phyloP scores from a whole-genome alignment of 2,329 filamentous ascomycete genomes.

The Botrytis aclada region DNA sequence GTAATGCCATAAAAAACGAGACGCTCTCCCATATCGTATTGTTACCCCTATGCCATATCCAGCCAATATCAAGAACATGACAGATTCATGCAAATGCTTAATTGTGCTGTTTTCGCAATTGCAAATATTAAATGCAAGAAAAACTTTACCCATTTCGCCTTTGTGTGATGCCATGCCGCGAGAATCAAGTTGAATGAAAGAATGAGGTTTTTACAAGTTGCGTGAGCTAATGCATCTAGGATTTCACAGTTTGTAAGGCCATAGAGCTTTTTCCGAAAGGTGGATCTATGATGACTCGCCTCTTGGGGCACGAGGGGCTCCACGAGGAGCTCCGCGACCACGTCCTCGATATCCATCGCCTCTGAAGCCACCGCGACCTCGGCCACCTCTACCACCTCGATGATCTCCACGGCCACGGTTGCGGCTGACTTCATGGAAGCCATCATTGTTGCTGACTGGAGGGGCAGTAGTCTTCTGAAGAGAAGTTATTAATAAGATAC shows the following conservation, averaged over 20 bases:
- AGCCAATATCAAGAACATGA: slow-evolving; percentile 21
- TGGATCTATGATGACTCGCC: slow-evolving; percentile 17
- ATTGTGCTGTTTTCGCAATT: slow-evolving; percentile 17
- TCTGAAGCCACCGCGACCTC: slow-evolving; percentile 43
- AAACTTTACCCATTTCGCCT: slow-evolving; percentile 21
- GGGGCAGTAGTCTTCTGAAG: slow-evolving; percentile 39
- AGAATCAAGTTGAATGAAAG: slow-evolving; percentile 20
- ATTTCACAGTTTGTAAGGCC: neutral
- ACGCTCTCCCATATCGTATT: slow-evolving; percentile 18
- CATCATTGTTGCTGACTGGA: slow-evolving; percentile 53
- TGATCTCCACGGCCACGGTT: slow-evolving; percentile 49
- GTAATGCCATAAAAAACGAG: slow-evolving; percentile 11
- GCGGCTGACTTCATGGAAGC: slow-evolving; percentile 68
- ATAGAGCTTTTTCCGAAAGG: neutral
- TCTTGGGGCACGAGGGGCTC: slow-evolving; percentile 28
- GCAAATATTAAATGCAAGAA: slow-evolving; percentile 18
- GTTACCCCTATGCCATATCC: slow-evolving; percentile 19
- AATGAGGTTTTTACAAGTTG: slow-evolving; percentile 18
- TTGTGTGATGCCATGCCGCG: slow-evolving; percentile 21
- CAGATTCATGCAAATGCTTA: slow-evolving; percentile 19
- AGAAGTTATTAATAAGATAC: neutral
- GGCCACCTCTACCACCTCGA: slow-evolving; percentile 42
- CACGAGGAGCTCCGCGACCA: slow-evolving; percentile 28
- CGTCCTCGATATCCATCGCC: slow-evolving; percentile 40
- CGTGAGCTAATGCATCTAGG: neutral